Evolutionary conservation across 148 eudicot genomes (phyloP).

Genomic region (Linanthus parryae): DNA sequence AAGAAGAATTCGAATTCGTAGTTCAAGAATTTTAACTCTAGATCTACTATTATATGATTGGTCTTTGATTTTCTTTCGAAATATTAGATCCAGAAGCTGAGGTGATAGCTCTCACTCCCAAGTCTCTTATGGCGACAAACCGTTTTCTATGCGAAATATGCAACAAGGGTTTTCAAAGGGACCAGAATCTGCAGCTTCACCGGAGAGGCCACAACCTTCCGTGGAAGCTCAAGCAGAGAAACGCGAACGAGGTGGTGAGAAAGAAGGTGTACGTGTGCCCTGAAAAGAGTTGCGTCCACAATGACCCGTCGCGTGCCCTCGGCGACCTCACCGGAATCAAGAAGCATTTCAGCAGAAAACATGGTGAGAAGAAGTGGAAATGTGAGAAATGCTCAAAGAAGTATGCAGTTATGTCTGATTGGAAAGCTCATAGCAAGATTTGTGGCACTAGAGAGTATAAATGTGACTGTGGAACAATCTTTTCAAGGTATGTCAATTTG

Average conservation of each 20-base stretch:
- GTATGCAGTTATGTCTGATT: constrained; percentile 55
- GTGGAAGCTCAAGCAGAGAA: constrained; percentile 58
- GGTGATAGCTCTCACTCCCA: constrained; percentile 52
- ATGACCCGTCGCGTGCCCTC: constrained; percentile 48
- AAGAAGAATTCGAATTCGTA: too few relatives aligned
- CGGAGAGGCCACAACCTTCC: constrained; percentile 61
- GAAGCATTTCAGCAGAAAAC: constrained; percentile 49
- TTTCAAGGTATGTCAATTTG: constrained; percentile 34
- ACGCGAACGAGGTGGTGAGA: constrained; percentile 35
- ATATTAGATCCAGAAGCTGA: constrained; percentile 56
- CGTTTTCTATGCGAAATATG: constrained; percentile 54
- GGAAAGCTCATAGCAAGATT: constrained; percentile 67
- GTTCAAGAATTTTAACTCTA: too few relatives aligned
- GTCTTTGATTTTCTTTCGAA: neutral
- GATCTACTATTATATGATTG: neutral
- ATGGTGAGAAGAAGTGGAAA: constrained; percentile 68
- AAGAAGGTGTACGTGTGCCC: constrained; percentile 59
- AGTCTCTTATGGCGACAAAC: constrained; percentile 57
- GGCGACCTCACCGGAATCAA: constrained; percentile 60
- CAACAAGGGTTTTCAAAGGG: constrained; percentile 61
- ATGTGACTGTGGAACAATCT: constrained; percentile 61
- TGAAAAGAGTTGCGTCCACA: constrained; percentile 48
- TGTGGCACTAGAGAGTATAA: constrained; percentile 67
- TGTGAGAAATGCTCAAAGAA: constrained; percentile 59
- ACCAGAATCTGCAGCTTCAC: constrained; percentile 60